Evolutionary conservation across 202 grass and related monocot species (phyloP), one percentile per base, ranked within the genome.

Genomic region (Hordeum pubiflorum): DNA sequence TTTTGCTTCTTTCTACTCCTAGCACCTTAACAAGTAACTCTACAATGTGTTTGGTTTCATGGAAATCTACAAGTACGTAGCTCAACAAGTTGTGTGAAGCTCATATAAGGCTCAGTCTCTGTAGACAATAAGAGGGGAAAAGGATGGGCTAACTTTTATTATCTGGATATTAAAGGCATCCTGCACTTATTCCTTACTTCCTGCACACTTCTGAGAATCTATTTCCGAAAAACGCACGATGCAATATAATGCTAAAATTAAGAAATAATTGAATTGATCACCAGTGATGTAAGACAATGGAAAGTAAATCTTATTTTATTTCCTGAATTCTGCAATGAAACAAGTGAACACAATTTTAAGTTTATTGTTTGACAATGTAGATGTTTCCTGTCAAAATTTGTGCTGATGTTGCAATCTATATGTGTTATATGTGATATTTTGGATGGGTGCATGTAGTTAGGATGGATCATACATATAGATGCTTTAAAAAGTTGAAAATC

Each of bases 121-220:
- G 43, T 88, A 29, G 59, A 76, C 48, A 76, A 33, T 63, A 61
- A 34, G 9, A 37, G 10, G 41, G 39, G 36, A 23, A 68, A 75
- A 79, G 6, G 21, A 63, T n/a, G 74, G 68, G 7, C 60, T 26
- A 48, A 17, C n/a, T 82, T 77, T 73, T 40, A 39, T 78, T 52
- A 46, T 39, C 82, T 73, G 54, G 82, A 77, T 67, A 36, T 46
- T 65, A 55, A 82, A 81, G 79, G 80, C 52, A 22, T 50, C 17
- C 15, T 54, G 21, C 38, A 75, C 29, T 39, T 80, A 69, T 84
- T 34, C 32, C 41, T 82, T 82, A 32, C 87, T 89, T 85, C 58
- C 57, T 46, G 12, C 10, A 40, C 72, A 73, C 64, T 73, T 73
- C 12, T 58, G 44, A 52, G 66, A 73, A 78, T 82, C 57, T 50